Percentiles rank a stretch among this genome's conserved stretches.
These are phyloP conservation scores for Centaurea solstitialis DNA, from an alignment of 129 eudicot species.

Conservation along the genomic window DNA sequence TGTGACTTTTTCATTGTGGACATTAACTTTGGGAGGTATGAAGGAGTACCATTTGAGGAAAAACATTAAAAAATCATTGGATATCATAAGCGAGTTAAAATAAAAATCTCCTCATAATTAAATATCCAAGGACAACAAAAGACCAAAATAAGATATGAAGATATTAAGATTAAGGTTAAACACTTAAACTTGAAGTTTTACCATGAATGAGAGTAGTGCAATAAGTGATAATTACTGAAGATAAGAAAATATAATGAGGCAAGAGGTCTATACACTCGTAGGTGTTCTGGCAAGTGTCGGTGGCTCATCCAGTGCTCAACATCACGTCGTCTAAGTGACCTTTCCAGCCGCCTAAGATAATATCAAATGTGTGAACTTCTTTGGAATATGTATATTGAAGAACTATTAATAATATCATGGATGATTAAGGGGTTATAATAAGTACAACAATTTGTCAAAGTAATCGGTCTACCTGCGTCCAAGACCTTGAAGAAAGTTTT, in stretches of 20 bases:
- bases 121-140: not conserved
- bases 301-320: conserved; percentile 98
- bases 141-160: not conserved
- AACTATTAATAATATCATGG: not conserved
- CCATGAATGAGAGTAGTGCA: not conserved
- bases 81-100: not conserved
- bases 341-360: conserved; percentile 67
- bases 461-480: conserved; percentile 60
- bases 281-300: conserved; percentile 65
- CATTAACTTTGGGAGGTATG: not conserved
- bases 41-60: too few relatives aligned
- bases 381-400: not conserved
- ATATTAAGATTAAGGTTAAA: not conserved
- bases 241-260: not conserved
- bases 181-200: not conserved
- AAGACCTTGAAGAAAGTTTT: conserved; percentile 84
- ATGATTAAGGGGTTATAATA: not conserved
- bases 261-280: conserved; percentile 48
- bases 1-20: not conserved
- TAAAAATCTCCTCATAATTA: not conserved
- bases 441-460: not conserved
- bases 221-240: not conserved
- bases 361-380: conserved; percentile 9
- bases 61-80: too few relatives aligned
- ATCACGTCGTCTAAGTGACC: conserved; percentile 89